Evolutionary conservation across 495 filamentous ascomycete genomes (phyloP), one percentile per base, ranked within the genome.

Genomic region (Podospora didyma): DNA sequence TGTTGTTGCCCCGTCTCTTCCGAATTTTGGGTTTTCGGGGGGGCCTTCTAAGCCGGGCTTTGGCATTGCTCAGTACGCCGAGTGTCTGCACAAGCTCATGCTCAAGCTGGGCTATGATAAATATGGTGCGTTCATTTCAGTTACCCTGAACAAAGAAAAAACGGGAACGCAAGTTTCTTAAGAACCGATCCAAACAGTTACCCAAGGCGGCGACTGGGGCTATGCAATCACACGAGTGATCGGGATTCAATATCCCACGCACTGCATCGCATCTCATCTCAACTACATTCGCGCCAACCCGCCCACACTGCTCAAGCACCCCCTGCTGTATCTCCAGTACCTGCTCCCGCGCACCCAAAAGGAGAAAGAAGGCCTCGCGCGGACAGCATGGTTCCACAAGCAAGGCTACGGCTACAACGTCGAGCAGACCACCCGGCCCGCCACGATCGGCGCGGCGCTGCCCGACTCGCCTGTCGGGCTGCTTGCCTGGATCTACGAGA

Each of bases 191-290:
- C 2, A 41, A 41, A 16, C 37, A 41, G 81, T 80, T 7, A 83
- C 81, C 1, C 87, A 89, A 72, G 86, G 82, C 42, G 86, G 87
- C 48, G 87, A 89, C 63, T 86, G 84, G 82, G 88, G 86, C 28
- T 84, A 72, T 53, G 73, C 76, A 58, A 82, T 89, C 48, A 82
- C 82, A 34, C 79, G 87, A 35, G 59, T 72, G 16, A 73, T 90
- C 9, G 82, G 77, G 3, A 59, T 74, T 24, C 63, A 82, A 7
- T 84, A 85, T 59, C 85, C 86, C 0, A 49, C 74, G 19, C 64
- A 78, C 62, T 82, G 80, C 65, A 71, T 78, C 26, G 86, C 85
- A 20, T 77, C 74, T n/a, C 88, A 90, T 61, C 67, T 87, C 50
- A 90, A 88, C 68, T 80, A 82, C 73, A 67, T 82, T 39, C 57